Evolutionary conservation across 2,329 filamentous ascomycete species (phyloP), one percentile per base, ranked within the genome.

Genomic region (Ceratocystis variospora): DNA sequence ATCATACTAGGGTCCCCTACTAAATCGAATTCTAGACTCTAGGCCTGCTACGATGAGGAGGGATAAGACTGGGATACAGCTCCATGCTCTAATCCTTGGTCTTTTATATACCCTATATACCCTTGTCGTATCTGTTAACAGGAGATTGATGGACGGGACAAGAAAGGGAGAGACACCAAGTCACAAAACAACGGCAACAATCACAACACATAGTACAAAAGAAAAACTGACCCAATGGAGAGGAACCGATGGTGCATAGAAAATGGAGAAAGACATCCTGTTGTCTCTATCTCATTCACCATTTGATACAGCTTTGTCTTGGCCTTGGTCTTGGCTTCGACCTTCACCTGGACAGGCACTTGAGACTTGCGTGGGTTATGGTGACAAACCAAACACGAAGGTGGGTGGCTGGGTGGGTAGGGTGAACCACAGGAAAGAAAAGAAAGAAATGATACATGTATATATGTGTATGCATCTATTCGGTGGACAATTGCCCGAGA

Each of bases 221-320:
- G 25, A 31, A 59, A 59, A 59, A 59, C 37, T 37, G 37, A 44
- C 33, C 61, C 37, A 62, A 46, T 45, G 61, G 33, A 62, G 41
- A 45, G 22, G 61, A 46, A 33, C 33, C 61, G 61, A 62, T 37
- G 55, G 55, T 37, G 55, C 55, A 59, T 59, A 8, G 28, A 37
- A 37, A 59, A 59, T 59, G 28, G 55, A 59, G 55, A 59, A 59
- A 59, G 28, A 37, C 55, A 59, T 59, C 55, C 55, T 37, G 55
- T 59, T 59, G 28, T 59, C 55, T 37, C 55, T 37, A 59, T 59
- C 55, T 37, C 28, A 37, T 59, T 59, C 55, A 37, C 55, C n/a
- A 37, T 59, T 59, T 59, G 12, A 59, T 59, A n/a, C 55, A 59
- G 55, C 28, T 59, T 37, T 31, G 55, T 59, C 31, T 59, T 59